These are phyloP conservation scores for Sapria himalayana DNA, from an alignment of 345 rosid genomes.

Conservation along the genomic window DNA sequence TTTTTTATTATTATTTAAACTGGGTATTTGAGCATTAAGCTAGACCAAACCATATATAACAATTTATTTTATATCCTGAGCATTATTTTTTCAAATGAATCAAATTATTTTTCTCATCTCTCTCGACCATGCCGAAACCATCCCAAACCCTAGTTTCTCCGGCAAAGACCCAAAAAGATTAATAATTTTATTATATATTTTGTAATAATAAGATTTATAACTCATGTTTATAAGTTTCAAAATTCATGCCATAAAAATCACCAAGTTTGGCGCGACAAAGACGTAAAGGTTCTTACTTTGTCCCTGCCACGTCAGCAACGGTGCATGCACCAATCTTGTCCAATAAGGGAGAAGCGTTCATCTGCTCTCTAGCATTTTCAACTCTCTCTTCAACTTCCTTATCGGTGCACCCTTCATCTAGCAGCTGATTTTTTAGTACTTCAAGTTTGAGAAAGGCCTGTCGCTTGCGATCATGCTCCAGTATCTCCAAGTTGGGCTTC, in stretches of 20 bases:
- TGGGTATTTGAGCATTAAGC: too few relatives aligned
- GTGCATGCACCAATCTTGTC: conserved; percentile 19
- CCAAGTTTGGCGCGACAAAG: neutral
- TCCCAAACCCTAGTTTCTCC: too few relatives aligned
- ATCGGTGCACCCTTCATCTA: conserved; percentile 64
- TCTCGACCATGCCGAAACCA: too few relatives aligned
- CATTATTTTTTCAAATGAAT: too few relatives aligned
- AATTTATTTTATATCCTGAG: too few relatives aligned
- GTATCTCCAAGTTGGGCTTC: conserved; percentile 67
- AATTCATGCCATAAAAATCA: neutral
- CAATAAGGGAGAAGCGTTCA: conserved; percentile 37
- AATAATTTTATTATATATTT: too few relatives aligned
- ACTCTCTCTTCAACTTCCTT: conserved; percentile 67
- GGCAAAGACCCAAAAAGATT: too few relatives aligned
- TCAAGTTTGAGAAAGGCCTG: conserved; percentile 80
- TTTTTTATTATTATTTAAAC: too few relatives aligned
- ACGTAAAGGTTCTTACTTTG: conserved; percentile 14
- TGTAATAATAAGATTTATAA: too few relatives aligned
- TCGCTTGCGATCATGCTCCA: conserved; percentile 82
- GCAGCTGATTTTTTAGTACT: conserved; percentile 58
- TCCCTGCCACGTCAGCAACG: conserved; percentile 9
- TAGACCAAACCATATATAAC: too few relatives aligned
- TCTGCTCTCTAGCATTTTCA: conserved; percentile 41
- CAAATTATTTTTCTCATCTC: too few relatives aligned
- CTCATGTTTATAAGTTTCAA: too few relatives aligned